Conservation (phyloP, 1,284 basidiomycete genomes). For the Puccinia novopanici region DNA sequence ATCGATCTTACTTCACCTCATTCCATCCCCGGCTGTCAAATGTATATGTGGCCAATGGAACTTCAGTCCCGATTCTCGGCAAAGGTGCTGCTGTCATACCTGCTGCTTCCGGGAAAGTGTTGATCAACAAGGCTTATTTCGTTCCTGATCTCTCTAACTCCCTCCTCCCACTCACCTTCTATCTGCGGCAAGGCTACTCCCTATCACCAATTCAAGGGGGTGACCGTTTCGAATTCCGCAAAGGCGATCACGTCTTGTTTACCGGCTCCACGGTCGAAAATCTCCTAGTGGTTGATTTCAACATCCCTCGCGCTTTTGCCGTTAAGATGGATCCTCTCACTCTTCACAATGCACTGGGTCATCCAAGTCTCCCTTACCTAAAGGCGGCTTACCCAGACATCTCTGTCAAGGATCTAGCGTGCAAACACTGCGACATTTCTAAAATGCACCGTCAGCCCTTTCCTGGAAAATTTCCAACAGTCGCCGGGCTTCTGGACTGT, state of each 20-base stretch:
- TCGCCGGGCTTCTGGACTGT: background rate
- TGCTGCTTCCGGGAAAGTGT: no score
- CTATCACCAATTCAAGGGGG: background rate
- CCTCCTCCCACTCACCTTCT: background rate
- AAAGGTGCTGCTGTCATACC: background rate
- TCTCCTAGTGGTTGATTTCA: background rate
- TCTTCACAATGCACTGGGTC: background rate
- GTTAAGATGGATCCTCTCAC: background rate
- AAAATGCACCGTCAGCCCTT: background rate
- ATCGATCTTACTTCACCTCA: background rate
- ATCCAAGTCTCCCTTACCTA: background rate
- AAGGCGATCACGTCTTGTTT: background rate
- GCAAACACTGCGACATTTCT: background rate
- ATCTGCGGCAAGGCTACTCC: background rate
- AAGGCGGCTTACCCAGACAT: background rate
- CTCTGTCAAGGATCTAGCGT: background rate
- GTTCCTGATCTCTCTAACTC: background rate
- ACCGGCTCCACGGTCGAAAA: background rate
- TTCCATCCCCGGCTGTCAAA: background rate
- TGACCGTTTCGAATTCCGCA: no score
- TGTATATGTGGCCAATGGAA: background rate
- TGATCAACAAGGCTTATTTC: no score
- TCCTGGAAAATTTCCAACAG: background rate
- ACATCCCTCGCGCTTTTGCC: background rate
- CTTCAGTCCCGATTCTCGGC: background rate